These are phyloP conservation scores for Amesomyces nigricolor DNA, from an alignment of 2,329 filamentous ascomycete species.

Conservation along the genomic window DNA sequence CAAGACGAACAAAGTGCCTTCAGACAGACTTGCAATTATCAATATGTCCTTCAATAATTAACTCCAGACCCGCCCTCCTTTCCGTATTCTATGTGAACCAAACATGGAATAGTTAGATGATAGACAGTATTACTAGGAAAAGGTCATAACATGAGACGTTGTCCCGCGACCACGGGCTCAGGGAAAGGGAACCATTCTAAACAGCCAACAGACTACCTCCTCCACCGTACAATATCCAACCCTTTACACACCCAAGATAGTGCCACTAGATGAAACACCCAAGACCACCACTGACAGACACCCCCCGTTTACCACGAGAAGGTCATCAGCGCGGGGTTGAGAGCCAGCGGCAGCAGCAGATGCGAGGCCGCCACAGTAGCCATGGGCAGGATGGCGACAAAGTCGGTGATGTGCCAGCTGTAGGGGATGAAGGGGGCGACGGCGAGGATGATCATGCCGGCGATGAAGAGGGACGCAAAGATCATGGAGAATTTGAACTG, in stretches of 20 bases:
- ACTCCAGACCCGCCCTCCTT: background rate
- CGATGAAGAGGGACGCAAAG: slow-evolving; percentile 53
- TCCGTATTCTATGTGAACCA: background rate
- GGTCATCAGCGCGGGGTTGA: slow-evolving; percentile 76
- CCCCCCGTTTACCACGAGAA: slow-evolving; percentile 60
- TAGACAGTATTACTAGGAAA: background rate
- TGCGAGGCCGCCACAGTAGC: slow-evolving; percentile 64
- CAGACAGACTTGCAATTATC: too few relatives aligned
- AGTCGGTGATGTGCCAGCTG: slow-evolving; percentile 62
- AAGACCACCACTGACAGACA: too few relatives aligned
- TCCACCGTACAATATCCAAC: too few relatives aligned
- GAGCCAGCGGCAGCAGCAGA: slow-evolving; percentile 63
- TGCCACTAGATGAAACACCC: too few relatives aligned
- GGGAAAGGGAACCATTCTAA: background rate
- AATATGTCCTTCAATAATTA: background rate
- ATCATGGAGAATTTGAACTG: slow-evolving; percentile 68
- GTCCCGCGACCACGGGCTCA: background rate
- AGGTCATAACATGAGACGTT: background rate
- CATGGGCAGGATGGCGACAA: slow-evolving; percentile 73
- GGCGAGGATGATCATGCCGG: slow-evolving; percentile 59
- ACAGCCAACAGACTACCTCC: background rate
- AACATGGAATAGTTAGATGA: background rate
- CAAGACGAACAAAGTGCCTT: too few relatives aligned
- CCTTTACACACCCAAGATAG: too few relatives aligned
- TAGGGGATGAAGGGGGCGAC: slow-evolving; percentile 58